Base-by-base conservation (phyloP, 495 filamentous ascomycete genomes). In the Daldinia vernicosa region DNA sequence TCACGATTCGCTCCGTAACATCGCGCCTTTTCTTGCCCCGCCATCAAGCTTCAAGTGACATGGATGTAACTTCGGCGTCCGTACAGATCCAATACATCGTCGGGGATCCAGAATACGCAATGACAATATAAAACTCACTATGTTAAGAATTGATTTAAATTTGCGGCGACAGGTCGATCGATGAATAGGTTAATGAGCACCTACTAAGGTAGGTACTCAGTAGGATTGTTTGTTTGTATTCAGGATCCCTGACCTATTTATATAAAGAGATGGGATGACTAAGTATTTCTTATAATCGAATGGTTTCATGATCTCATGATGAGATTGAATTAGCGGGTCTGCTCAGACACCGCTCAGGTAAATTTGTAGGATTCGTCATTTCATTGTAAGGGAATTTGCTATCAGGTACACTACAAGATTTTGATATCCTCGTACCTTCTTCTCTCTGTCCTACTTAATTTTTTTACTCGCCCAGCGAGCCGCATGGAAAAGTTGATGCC, bases 281-380 rank as follows among this genome's bases (percentile, higher is more conserved):
- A 32, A 32, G 2, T 53, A 30, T 17, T 30, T 24, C 50, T 15
- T 53, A 24, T 53, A 17, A 53, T 53, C 27, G 24, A 53, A 53
- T 53, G 50, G 17, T 53, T 26, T 53, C 50, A 30, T 30, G 50
- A 30, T 53, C 50, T 53, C 50, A 30, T 30, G 27, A 53, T 53
- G 50, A 53, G 6, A 47, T 47, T 22, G 43, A 47, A 47, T 47
- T 47, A 47, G 43, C 17, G 43, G 43, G 43, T 47, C 43, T 47
- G 7, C 43, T 24, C 3, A 24, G 43, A 22, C 43, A 47, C 43
- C 43, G 43, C 43, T 47, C 43, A 47, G 17, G 15, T 43, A 17
- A 45, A 7, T 45, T 45, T 45, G 40, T 45, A 17, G 15, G n/a
- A 17, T 45, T 45, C 6, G 40, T 17, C 40, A 45, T 45, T n/a